Conservation (phyloP, 345 rosid genomes). For the Gossypium raimondii region DNA sequence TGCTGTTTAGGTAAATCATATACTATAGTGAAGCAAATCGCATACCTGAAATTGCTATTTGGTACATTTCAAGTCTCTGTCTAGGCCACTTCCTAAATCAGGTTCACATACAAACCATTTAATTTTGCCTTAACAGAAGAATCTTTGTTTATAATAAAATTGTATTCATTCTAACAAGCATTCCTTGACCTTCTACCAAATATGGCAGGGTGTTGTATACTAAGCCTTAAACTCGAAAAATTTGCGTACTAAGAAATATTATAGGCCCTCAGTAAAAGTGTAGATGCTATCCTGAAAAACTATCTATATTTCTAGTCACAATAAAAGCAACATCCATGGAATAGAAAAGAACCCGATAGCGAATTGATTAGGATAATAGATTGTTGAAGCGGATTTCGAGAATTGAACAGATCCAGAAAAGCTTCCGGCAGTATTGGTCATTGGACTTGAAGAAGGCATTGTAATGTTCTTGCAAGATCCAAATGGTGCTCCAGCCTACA, state of each 20-base stretch:
- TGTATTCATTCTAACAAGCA: not conserved
- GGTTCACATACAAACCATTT: not conserved
- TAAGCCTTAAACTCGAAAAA: constrained; percentile 15
- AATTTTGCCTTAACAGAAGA: constrained; percentile 13
- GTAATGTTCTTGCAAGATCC: constrained; percentile 79
- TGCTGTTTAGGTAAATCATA: not conserved
- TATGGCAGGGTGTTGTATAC: constrained; percentile 1
- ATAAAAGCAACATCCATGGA: constrained; percentile 38
- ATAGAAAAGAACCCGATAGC: constrained; percentile 29
- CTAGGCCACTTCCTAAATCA: not conserved
- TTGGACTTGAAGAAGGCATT: constrained; percentile 46
- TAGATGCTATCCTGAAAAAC: constrained; percentile 24
- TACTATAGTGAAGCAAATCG: constrained; percentile 1
- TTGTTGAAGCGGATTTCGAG: constrained; percentile 48
- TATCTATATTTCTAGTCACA: constrained; percentile 19
- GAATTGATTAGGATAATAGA: constrained; percentile 31
- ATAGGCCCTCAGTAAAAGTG: constrained; percentile 8
- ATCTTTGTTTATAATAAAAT: constrained; percentile 4
- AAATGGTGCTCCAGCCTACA: constrained; percentile 80
- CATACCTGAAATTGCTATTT: not conserved
- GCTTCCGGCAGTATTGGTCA: constrained; percentile 50
- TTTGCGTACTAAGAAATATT: constrained; percentile 1
- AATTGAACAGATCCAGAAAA: constrained; percentile 90
- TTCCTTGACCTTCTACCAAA: constrained; percentile 12
- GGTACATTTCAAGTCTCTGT: not conserved